Conservation (phyloP, 1,284 basidiomycete genomes). For the Flammula alnicola region DNA sequence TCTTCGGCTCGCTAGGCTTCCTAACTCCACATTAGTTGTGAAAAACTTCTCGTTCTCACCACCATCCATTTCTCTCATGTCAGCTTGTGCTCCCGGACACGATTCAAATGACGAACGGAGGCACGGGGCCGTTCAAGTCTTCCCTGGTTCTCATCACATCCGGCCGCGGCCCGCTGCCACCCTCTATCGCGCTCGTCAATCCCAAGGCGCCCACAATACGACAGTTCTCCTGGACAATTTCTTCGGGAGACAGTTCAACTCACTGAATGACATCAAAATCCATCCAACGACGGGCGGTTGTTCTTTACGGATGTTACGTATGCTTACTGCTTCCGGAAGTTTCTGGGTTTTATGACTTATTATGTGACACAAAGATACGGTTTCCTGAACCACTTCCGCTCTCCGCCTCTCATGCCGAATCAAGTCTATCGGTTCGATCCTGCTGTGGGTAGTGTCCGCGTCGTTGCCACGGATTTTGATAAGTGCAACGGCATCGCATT, state of each 20-base stretch:
- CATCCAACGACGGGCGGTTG: conserved; percentile 62
- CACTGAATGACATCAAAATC: conserved; percentile 78
- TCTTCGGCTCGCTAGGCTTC: not conserved
- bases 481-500: conserved; percentile 73
- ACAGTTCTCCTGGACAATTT: conserved; percentile 73
- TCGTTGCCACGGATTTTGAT: conserved; percentile 73
- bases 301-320: conserved; percentile 77
- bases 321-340: conserved; percentile 31
- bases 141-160: conserved; percentile 70
- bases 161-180: conserved; percentile 66
- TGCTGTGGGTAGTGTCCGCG: conserved; percentile 61
- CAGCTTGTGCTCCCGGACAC: conserved; percentile 53
- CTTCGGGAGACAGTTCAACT: conserved; percentile 82
- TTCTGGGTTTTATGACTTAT: not conserved
- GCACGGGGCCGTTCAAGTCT: conserved; percentile 68
- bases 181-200: conserved; percentile 69
- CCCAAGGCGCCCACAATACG: conserved; percentile 64
- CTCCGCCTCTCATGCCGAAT: conserved; percentile 63
- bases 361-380: conserved; percentile 55
- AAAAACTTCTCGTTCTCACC: conserved; percentile 6
- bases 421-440: conserved; percentile 80
- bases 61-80: conserved; percentile 11
- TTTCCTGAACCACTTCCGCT: conserved; percentile 67
- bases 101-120: conserved; percentile 76
- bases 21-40: not conserved